Percentiles rank a stretch among this genome's conserved stretches.
Evolutionary conservation across 129 eudicot genomes (phyloP).

Genomic region (sunflower (Helianthus annuus)): DNA sequence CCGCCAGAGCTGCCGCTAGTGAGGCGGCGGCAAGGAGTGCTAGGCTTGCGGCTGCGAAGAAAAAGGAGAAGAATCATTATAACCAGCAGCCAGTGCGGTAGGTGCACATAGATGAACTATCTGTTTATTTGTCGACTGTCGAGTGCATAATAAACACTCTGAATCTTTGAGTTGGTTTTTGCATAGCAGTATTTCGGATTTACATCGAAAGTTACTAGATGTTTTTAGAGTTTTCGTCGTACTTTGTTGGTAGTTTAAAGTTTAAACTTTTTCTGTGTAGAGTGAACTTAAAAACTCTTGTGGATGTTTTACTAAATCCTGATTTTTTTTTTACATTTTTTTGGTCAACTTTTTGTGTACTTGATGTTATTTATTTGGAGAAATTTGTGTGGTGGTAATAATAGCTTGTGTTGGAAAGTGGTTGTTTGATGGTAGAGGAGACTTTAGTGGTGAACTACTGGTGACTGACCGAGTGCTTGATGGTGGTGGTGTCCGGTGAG

Average conservation of each 20-base stretch:
- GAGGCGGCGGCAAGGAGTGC: slow-evolving; percentile 97
- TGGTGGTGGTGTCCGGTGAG: neutral
- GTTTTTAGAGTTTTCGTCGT: slow-evolving; percentile 24
- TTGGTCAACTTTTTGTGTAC: neutral
- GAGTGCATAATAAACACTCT: slow-evolving; percentile 41
- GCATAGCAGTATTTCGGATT: slow-evolving; percentile 37
- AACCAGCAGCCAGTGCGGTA: slow-evolving; percentile 93
- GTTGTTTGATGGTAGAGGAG: neutral
- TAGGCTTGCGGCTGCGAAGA: slow-evolving; percentile 87
- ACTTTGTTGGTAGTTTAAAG: slow-evolving; percentile 28
- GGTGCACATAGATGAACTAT: slow-evolving; percentile 6
- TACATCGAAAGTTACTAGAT: slow-evolving; percentile 23
- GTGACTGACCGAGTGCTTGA: neutral
- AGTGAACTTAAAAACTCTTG: neutral
- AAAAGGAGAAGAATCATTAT: slow-evolving; percentile 94
- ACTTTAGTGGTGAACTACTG: too few relatives aligned
- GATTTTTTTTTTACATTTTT: slow-evolving; percentile 2
- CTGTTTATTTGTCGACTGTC: slow-evolving; percentile 33
- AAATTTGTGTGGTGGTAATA: neutral
- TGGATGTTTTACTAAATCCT: slow-evolving; percentile 34
- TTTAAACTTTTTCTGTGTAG: slow-evolving; percentile 22
- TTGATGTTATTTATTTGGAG: neutral
- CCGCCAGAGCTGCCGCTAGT: slow-evolving; percentile 77
- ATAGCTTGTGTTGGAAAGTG: neutral
- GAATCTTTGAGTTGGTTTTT: slow-evolving; percentile 30